These are phyloP conservation scores for Aspergillus sojae DNA, from an alignment of 2,329 filamentous ascomycete species.

Conservation along the genomic window DNA sequence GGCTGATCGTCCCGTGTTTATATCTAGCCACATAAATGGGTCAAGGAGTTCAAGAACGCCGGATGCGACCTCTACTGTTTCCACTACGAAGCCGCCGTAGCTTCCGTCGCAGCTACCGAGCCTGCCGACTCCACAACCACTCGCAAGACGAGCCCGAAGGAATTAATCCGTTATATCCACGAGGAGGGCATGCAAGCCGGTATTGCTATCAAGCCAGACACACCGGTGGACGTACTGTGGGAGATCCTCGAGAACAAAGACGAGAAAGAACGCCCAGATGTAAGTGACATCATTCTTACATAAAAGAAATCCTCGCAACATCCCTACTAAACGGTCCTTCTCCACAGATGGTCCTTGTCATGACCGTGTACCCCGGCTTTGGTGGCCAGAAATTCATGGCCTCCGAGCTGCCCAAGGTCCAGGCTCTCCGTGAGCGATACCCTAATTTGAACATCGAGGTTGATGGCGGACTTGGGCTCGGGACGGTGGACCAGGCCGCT, in stretches of 20 bases:
- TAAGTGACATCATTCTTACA: constrained; percentile 52
- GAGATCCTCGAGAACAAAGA: constrained; percentile 77
- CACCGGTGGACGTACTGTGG: constrained; percentile 87
- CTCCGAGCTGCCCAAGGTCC: constrained; percentile 90
- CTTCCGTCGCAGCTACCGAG: constrained; percentile 78
- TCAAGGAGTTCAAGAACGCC: constrained; percentile 88
- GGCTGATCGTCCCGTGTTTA: constrained; percentile 8
- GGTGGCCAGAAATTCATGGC: constrained; percentile 99
- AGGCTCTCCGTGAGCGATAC: constrained; percentile 78
- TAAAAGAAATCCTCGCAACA: background rate
- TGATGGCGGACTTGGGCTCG: constrained; percentile 84
- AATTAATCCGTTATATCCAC: constrained; percentile 90
- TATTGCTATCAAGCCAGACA: constrained; percentile 93
- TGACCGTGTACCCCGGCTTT: constrained; percentile 98
- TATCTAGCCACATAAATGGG: constrained; percentile 92
- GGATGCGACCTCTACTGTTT: constrained; percentile 99
- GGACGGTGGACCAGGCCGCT: constrained; percentile 90
- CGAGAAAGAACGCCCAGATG: constrained; percentile 80
- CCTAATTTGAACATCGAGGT: constrained; percentile 96
- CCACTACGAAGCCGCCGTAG: constrained; percentile 93
- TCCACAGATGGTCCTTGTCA: constrained; percentile 89
- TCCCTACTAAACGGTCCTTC: constrained; percentile 12
- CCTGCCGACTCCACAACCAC: constrained; percentile 69
- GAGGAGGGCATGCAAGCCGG: constrained; percentile 84
- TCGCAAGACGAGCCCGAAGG: constrained; percentile 75